phyloP scores from a whole-genome alignment of 2,329 filamentous ascomycete species.

The Verticillium nonalfalfae region DNA sequence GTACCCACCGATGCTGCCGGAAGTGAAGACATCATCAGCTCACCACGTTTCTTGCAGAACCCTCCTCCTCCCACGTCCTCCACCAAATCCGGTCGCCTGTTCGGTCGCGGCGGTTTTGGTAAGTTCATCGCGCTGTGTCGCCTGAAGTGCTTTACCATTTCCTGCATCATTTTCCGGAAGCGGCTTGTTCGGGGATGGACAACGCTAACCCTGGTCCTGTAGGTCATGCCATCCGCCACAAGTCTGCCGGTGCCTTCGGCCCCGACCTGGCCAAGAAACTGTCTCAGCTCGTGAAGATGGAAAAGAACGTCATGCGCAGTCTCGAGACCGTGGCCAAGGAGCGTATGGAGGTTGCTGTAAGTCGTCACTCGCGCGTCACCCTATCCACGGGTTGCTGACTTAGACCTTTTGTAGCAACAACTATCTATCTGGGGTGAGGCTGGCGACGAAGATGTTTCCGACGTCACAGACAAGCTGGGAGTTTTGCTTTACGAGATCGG shows the following conservation, averaged over 20 bases:
- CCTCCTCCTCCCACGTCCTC: slow-evolving; percentile 86
- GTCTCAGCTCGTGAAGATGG: slow-evolving; percentile 98
- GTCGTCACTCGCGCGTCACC: slow-evolving; percentile 37
- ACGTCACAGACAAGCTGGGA: slow-evolving; percentile 97
- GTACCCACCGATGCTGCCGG: slow-evolving; percentile 9
- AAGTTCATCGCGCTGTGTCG: slow-evolving; percentile 30
- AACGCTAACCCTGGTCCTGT: background rate
- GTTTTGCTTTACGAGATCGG: slow-evolving; percentile 98
- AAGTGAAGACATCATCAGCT: background rate
- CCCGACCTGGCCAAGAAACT: slow-evolving; percentile 96
- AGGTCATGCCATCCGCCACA: slow-evolving; percentile 66
- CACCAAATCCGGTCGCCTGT: slow-evolving; percentile 86
- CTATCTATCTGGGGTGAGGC: slow-evolving; percentile 94
- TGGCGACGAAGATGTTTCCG: slow-evolving; percentile 95
- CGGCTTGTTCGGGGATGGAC: background rate
- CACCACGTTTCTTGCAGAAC: slow-evolving; percentile 54
- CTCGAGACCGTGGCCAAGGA: slow-evolving; percentile 92
- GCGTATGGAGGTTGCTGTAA: slow-evolving; percentile 96
- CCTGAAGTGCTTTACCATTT: background rate
- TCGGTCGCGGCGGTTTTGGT: slow-evolving; percentile 83
- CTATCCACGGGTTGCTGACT: background rate
- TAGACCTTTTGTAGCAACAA: slow-evolving; percentile 67
- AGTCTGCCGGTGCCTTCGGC: slow-evolving; percentile 69
- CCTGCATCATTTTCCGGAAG: background rate
- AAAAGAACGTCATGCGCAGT: slow-evolving; percentile 99